Percentiles rank a stretch among this genome's conserved stretches.
Conservation (phyloP, 805 yeast genomes). For the Metschnikowia baotianmanensis region DNA sequence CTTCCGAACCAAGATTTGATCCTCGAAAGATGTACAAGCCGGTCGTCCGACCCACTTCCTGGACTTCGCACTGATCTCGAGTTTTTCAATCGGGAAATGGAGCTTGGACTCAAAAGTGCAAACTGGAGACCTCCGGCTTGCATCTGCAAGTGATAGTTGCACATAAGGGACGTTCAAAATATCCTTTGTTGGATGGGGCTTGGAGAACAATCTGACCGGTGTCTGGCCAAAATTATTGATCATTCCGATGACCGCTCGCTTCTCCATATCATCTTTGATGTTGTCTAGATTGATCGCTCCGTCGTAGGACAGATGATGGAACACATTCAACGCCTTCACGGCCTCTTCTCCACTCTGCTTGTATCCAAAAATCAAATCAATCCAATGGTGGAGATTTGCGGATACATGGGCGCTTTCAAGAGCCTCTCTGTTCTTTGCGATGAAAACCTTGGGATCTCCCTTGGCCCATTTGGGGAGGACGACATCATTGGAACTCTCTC, state of each 20-base stretch:
- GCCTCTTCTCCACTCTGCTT: slow-evolving; percentile 78
- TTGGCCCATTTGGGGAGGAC: slow-evolving; percentile 82
- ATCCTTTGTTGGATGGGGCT: slow-evolving; percentile 60
- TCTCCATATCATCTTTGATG: slow-evolving; percentile 70
- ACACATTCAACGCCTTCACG: slow-evolving; percentile 64
- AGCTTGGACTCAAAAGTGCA: slow-evolving; percentile 44
- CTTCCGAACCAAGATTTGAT: slow-evolving; percentile 36
- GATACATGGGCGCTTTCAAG: slow-evolving; percentile 81
- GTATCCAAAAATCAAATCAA: slow-evolving; percentile 77
- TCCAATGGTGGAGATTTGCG: slow-evolving; percentile 75
- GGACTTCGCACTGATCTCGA: slow-evolving; percentile 43
- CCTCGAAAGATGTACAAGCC: slow-evolving; percentile 34
- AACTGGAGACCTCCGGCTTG: slow-evolving; percentile 8
- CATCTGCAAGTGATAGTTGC: slow-evolving; percentile 25
- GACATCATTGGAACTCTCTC: slow-evolving; percentile 61
- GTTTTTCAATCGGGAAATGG: slow-evolving; percentile 38
- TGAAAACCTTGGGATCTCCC: slow-evolving; percentile 69
- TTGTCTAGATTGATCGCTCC: slow-evolving; percentile 79
- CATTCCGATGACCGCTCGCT: slow-evolving; percentile 74
- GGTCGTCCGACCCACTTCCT: slow-evolving; percentile 56
- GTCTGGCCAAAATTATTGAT: slow-evolving; percentile 93
- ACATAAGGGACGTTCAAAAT: slow-evolving; percentile 36
- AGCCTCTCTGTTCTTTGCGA: slow-evolving; percentile 76
- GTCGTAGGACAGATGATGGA: slow-evolving; percentile 79
- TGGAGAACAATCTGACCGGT: slow-evolving; percentile 67